phyloP scores from a whole-genome alignment of 495 filamentous ascomycete genomes.

The Aspergillus sclerotioniger region DNA sequence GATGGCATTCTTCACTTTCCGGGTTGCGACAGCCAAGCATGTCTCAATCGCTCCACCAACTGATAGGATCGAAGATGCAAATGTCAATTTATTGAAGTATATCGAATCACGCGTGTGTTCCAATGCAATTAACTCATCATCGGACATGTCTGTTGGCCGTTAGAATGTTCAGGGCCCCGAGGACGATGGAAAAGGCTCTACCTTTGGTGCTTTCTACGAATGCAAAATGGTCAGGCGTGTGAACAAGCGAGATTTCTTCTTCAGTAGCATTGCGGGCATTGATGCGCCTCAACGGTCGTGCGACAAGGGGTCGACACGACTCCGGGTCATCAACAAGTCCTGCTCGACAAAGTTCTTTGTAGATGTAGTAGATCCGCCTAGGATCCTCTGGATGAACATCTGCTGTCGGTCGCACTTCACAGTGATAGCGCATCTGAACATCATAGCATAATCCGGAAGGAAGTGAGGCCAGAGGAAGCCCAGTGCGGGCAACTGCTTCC shows the following conservation, averaged over 20 bases:
- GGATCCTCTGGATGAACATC: slow-evolving; percentile 95
- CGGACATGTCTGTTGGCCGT: slow-evolving; percentile 42
- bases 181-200: slow-evolving; percentile 22
- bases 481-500: slow-evolving; percentile 21
- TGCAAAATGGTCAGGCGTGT: slow-evolving; percentile 68
- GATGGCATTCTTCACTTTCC: slow-evolving; percentile 86
- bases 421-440: slow-evolving; percentile 87
- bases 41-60: slow-evolving; percentile 96
- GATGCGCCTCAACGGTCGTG: slow-evolving; percentile 72
- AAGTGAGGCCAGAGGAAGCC: slow-evolving; percentile 43
- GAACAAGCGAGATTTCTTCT: slow-evolving; percentile 75
- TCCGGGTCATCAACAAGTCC: slow-evolving; percentile 65
- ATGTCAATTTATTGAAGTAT: slow-evolving; percentile 83
- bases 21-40: slow-evolving; percentile 75
- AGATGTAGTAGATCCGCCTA: slow-evolving; percentile 83
- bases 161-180: not conserved
- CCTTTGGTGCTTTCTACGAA: slow-evolving; percentile 66
- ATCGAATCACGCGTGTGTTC: slow-evolving; percentile 75
- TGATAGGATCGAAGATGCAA: slow-evolving; percentile 73
- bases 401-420: slow-evolving; percentile 65
- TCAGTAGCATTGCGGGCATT: slow-evolving; percentile 68
- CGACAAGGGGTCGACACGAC: slow-evolving; percentile 46
- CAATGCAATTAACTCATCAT: slow-evolving; percentile 62
- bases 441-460: slow-evolving; percentile 86
- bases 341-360: slow-evolving; percentile 73